Percentiles rank a stretch among this genome's conserved stretches.
These are phyloP conservation scores for Aspergillus unguis DNA, from an alignment of 2,329 filamentous ascomycete genomes.

Conservation along the genomic window DNA sequence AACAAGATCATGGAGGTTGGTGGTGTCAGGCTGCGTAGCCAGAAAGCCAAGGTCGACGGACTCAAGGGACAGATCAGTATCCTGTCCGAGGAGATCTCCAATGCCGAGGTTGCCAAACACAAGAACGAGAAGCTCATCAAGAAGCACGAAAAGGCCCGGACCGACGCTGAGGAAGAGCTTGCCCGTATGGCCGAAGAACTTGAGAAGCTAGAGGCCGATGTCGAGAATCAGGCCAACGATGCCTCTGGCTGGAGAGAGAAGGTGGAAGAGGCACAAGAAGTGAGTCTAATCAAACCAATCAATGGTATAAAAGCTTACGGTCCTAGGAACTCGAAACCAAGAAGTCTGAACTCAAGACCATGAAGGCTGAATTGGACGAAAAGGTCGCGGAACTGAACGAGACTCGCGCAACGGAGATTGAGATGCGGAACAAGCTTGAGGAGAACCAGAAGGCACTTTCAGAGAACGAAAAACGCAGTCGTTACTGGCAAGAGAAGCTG, in stretches of 20 bases:
- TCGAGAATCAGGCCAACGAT: constrained; percentile 70
- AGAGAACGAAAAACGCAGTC: constrained; percentile 80
- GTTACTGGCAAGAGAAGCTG: constrained; percentile 88
- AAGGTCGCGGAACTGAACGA: constrained; percentile 84
- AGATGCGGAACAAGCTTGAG: constrained; percentile 97
- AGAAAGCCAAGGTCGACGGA: constrained; percentile 86
- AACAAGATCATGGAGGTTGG: constrained; percentile 98
- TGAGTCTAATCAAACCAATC: constrained; percentile 24
- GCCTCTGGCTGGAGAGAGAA: constrained; percentile 68
- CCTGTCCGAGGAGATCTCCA: constrained; percentile 76
- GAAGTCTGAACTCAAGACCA: constrained; percentile 71
- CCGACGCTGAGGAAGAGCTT: constrained; percentile 75
- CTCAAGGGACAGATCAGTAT: constrained; percentile 81
- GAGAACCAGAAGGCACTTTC: constrained; percentile 85
- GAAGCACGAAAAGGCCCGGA: constrained; percentile 81
- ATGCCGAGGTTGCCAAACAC: constrained; percentile 78
- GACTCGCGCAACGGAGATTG: constrained; percentile 84
- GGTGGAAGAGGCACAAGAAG: constrained; percentile 76
- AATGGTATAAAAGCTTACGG: constrained; percentile 20
- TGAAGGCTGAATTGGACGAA: constrained; percentile 84
- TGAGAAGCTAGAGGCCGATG: constrained; percentile 73
- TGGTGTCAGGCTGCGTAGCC: constrained; percentile 83
- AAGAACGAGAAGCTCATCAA: constrained; percentile 90
- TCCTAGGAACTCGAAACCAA: constrained; percentile 65
- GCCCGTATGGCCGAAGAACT: constrained; percentile 68